Base-by-base conservation (phyloP, 805 yeast species). In the Tetrapisispora nanseiensis region DNA sequence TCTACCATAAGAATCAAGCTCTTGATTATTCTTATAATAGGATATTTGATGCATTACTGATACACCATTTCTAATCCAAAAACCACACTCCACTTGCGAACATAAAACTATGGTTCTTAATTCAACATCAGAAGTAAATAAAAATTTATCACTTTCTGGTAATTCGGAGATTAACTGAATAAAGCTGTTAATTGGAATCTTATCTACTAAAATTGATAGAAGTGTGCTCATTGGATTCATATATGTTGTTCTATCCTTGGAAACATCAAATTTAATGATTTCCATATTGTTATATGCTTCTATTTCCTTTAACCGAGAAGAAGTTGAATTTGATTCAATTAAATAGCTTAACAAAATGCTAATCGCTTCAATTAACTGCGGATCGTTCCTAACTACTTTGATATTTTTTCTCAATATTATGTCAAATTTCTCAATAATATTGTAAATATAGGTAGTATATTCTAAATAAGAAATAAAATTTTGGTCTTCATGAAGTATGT, bases 41-140 rank as follows among this genome's bases (percentile, higher is more conserved):
- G 71, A 55, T 0, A 78, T 72, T 48, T 76, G 78, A 33, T 71
- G 67, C 4, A 75, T 58, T 2, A 71, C 74, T 6, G 74, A 68
- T 40, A 66, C 54, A 18, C 92, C 92, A 52, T 82, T 82, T 62
- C 90, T 71, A 2, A 82, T 72, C 92, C 92, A 82, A 46, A 74
- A 76, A 1, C 83, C 83, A 1, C 74, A 63, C 27, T 71, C 71
- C 3, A 80, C 74, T 52, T 82, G 90, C 3, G 79, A 62, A 16
- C 74, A 70, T 24, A 81, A 62, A 1, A 80, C 86, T 26, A 78
- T 63, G 13, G 80, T 71, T 55, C 82, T 69, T 38, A 82, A 56
- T 0, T 82, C 70, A 40, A 71, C 66, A 56, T 80, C 86, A 0
- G 82, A 68, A 15, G 78, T 66, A 3, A 57, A 57, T 41, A 72